These are phyloP conservation scores for Mucor mucedo DNA, from an alignment of 371 early-diverging fungal genomes.

Conservation along the genomic window DNA sequence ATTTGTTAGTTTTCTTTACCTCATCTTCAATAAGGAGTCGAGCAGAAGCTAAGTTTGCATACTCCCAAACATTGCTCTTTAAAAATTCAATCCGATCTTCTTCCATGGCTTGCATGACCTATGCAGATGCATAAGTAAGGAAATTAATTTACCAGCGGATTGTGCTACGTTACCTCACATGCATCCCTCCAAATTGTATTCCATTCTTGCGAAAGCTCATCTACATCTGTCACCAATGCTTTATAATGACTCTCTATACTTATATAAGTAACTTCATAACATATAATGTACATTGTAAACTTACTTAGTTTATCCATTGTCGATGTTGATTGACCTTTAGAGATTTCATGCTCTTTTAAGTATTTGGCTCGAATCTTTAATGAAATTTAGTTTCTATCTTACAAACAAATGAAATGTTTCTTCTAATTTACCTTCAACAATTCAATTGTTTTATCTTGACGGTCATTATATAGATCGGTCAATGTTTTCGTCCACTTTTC, in stretches of 20 bases:
- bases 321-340: slow-evolving; percentile 19
- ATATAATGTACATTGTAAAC: neutral
- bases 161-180: slow-evolving; percentile 38
- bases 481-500: slow-evolving; percentile 30
- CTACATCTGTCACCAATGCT: slow-evolving; percentile 25
- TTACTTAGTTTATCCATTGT: slow-evolving; percentile 28
- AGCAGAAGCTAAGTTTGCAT: slow-evolving; percentile 48
- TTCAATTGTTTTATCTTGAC: slow-evolving; percentile 14
- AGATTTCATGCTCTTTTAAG: slow-evolving; percentile 22
- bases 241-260: slow-evolving; percentile 33
- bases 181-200: slow-evolving; percentile 42
- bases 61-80: slow-evolving; percentile 47
- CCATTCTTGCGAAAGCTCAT: slow-evolving; percentile 40
- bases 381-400: neutral
- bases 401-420: no score
- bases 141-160: neutral
- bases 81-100: slow-evolving; percentile 46
- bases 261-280: neutral
- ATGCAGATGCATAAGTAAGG: neutral
- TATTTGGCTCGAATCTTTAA: slow-evolving; percentile 27
- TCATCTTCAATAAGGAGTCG: slow-evolving; percentile 47
- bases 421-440: slow-evolving; percentile 22
- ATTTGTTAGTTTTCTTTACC: slow-evolving; percentile 16
- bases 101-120: slow-evolving; percentile 44
- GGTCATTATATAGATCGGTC: slow-evolving; percentile 21